phyloP scores from a whole-genome alignment of 192 early-diverging fungal genomes.

The Coemansia reversa region DNA sequence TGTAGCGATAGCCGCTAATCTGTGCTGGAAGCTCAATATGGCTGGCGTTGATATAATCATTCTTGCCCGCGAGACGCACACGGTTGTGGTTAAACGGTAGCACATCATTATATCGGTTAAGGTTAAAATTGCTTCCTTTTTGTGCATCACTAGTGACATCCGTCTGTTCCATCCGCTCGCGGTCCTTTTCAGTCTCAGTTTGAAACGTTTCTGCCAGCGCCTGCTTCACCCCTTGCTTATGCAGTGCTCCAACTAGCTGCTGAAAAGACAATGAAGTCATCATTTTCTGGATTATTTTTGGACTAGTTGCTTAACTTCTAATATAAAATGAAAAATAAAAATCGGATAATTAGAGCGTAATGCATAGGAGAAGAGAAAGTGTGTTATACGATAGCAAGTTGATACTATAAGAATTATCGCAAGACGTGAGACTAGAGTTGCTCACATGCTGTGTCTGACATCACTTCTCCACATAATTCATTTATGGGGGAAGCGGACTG shows the following conservation, averaged over 20 bases:
- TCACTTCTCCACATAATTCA: background rate
- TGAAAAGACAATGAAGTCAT: constrained; percentile 37
- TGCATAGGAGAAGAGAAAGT: background rate
- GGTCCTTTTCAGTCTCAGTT: constrained; percentile 16
- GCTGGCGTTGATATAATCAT: constrained; percentile 84
- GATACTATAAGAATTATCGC: background rate
- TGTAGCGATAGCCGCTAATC: constrained; percentile 58
- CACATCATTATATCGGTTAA: constrained; percentile 86
- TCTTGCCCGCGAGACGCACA: constrained; percentile 56
- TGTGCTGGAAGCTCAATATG: constrained; percentile 54
- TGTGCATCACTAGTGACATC: constrained; percentile 27
- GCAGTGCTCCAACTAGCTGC: constrained; percentile 37
- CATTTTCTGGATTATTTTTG: background rate
- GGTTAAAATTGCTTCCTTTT: constrained; percentile 42
- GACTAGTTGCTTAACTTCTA: background rate
- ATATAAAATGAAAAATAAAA: background rate
- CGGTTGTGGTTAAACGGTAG: constrained; percentile 77
- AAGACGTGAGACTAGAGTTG: background rate
- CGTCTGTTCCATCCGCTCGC: constrained; percentile 31
- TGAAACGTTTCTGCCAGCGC: constrained; percentile 17
- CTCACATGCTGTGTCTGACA: background rate
- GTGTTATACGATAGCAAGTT: background rate
- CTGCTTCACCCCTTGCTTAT: constrained; percentile 21
- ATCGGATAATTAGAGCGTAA: background rate
- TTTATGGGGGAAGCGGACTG: background rate